These are phyloP conservation scores for Mucor irregularis DNA, from an alignment of 371 early-diverging fungal species.

Conservation along the genomic window DNA sequence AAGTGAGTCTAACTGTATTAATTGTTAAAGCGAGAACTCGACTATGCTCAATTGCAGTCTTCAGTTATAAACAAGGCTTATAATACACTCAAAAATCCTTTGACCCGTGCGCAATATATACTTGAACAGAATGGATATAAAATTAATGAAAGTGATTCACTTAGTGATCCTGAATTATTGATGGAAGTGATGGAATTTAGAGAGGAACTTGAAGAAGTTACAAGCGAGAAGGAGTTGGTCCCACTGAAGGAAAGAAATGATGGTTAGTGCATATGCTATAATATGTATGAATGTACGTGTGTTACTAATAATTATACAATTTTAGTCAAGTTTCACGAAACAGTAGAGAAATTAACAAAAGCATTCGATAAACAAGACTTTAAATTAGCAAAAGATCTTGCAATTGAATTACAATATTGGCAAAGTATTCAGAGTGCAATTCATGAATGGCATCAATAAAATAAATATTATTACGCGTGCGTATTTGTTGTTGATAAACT, in stretches of 20 bases:
- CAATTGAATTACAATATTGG: conserved; percentile 74
- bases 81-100: conserved; percentile 75
- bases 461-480: conserved; percentile 6
- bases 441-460: conserved; percentile 41
- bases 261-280: conserved; percentile 10
- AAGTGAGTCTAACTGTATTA: too few species aligned
- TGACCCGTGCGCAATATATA: conserved; percentile 81
- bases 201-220: conserved; percentile 72
- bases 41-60: conserved; percentile 78
- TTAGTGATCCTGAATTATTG: conserved; percentile 72
- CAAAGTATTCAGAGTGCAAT: conserved; percentile 62
- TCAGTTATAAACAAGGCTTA: conserved; percentile 88
- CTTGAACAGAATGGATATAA: conserved; percentile 59
- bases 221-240: conserved; percentile 20
- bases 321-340: conserved; percentile 37
- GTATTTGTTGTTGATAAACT: conserved; percentile 16
- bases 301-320: neutral
- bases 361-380: conserved; percentile 58
- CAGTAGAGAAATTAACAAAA: conserved; percentile 37
- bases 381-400: conserved; percentile 54
- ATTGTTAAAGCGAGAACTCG: conserved; percentile 65
- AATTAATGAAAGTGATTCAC: conserved; percentile 69
- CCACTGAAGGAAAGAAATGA: conserved; percentile 23
- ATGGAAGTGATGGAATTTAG: conserved; percentile 83
- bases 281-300: neutral